Percentiles rank a stretch among this genome's conserved stretches.
Conservation (phyloP, 306 rosid species). For the Sophora flavescens region DNA sequence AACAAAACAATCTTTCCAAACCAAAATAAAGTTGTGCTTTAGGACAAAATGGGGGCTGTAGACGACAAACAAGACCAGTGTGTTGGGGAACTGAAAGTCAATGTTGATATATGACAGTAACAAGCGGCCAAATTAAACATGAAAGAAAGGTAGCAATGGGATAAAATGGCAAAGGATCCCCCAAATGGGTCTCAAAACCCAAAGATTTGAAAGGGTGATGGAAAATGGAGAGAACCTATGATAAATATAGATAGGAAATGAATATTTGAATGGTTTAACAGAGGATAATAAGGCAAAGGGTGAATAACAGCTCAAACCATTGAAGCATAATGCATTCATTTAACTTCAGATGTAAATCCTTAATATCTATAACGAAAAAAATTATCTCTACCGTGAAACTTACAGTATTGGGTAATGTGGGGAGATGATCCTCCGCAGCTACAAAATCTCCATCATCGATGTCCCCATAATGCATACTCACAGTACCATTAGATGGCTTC, state of each 20-base stretch:
- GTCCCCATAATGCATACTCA: constrained; percentile 83
- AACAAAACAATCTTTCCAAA: constrained; percentile 5
- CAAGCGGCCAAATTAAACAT: constrained; percentile 11
- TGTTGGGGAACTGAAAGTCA: neutral
- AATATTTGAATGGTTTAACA: constrained; percentile 31
- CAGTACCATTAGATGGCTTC: constrained; percentile 92
- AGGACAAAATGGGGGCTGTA: constrained; percentile 3
- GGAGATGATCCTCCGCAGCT: constrained; percentile 77
- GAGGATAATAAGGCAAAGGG: constrained; percentile 1
- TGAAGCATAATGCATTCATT: constrained; percentile 20
- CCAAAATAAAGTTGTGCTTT: neutral
- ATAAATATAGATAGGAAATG: constrained; percentile 26
- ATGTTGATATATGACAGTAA: constrained; percentile 2
- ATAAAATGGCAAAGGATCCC: constrained; percentile 19
- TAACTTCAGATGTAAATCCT: constrained; percentile 43
- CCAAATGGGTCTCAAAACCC: constrained; percentile 18
- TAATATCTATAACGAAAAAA: neutral
- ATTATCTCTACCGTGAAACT: constrained; percentile 49
- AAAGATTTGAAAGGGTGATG: constrained; percentile 1
- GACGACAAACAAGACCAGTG: constrained; percentile 12
- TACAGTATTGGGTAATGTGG: constrained; percentile 90
- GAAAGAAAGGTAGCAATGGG: constrained; percentile 25
- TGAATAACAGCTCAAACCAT: constrained; percentile 29
- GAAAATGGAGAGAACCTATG: constrained; percentile 11
- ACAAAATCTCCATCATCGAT: constrained; percentile 60